A percentile compares a stretch with the other conserved stretches of the same genome.
phyloP scores from a whole-genome alignment of 2,329 filamentous ascomycete genomes.

The Diaporthe batatas region DNA sequence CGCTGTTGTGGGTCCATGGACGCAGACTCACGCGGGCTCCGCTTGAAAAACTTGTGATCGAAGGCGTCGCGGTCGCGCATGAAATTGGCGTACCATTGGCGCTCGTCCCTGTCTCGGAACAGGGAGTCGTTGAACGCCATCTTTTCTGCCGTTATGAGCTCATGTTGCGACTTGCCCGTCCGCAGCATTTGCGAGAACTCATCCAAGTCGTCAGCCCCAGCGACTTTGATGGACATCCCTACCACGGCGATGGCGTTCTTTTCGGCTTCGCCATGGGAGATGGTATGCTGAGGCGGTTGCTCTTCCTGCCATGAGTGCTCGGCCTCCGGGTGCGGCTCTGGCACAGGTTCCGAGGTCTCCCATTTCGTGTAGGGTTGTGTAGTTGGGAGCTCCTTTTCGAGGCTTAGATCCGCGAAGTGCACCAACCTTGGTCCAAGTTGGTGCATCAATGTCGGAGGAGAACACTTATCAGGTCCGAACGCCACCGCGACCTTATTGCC shows the following conservation, averaged over 20 bases:
- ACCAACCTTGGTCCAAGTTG: no score
- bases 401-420: no score
- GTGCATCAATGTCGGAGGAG: no score
- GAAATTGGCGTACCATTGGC: conserved; percentile 45
- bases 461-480: no score
- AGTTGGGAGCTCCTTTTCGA: no score
- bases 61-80: conserved; percentile 48
- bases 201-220: conserved; percentile 45
- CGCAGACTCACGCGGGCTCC: conserved; percentile 51
- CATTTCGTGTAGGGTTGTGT: no score
- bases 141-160: background rate
- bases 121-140: background rate
- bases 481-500: no score
- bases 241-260: conserved; percentile 52
- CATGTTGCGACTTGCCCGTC: conserved; percentile 30
- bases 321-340: no score
- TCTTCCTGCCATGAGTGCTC: no score
- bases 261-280: conserved; percentile 26
- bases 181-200: conserved; percentile 43
- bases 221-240: conserved; percentile 52
- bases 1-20: no score
- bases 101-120: background rate
- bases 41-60: conserved; percentile 58
- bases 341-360: no score
- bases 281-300: no score